Percentiles rank a stretch among this genome's conserved stretches.
Evolutionary conservation across 2,329 filamentous ascomycete genomes (phyloP).

Genomic region (Clonostachys byssicola): DNA sequence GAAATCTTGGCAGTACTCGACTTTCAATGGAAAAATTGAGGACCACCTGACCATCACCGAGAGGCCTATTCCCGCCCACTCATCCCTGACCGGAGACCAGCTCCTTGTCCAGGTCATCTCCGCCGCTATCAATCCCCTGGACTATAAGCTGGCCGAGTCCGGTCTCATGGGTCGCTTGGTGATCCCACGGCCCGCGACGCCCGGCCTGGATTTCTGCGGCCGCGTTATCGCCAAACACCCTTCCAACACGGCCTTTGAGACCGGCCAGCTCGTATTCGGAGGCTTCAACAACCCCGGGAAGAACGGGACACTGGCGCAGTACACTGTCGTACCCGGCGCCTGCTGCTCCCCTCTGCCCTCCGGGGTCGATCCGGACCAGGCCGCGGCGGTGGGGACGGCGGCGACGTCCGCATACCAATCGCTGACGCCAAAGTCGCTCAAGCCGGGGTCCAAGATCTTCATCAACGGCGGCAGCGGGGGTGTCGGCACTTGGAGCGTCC

Average conservation of each 20-base stretch:
- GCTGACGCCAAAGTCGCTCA: slow-evolving; percentile 43
- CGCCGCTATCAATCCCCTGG: slow-evolving; percentile 40
- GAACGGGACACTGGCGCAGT: slow-evolving; percentile 38
- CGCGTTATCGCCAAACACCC: slow-evolving; percentile 30
- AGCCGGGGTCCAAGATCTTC: slow-evolving; percentile 45
- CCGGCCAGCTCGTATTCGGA: slow-evolving; percentile 16
- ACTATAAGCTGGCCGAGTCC: slow-evolving; percentile 41
- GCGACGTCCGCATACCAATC: slow-evolving; percentile 43
- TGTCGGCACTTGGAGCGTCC: slow-evolving; percentile 56
- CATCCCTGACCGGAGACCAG: slow-evolving; percentile 15
- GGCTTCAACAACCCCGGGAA: slow-evolving; percentile 20
- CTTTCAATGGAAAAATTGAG: slow-evolving; percentile 13
- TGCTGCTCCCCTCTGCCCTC: slow-evolving; percentile 9
- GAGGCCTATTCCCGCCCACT: slow-evolving; percentile 9
- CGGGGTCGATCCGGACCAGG: slow-evolving; percentile 32
- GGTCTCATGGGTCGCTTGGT: slow-evolving; percentile 12
- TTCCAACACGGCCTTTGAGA: slow-evolving; percentile 15
- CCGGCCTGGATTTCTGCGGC: slow-evolving; percentile 47
- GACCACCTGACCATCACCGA: slow-evolving; percentile 13
- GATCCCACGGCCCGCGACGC: slow-evolving; percentile 31
- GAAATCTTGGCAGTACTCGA: slow-evolving; percentile 17
- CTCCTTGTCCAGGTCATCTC: slow-evolving; percentile 37
- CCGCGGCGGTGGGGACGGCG: slow-evolving; percentile 35
- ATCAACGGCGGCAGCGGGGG: slow-evolving; percentile 65
- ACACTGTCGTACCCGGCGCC: slow-evolving; percentile 27